These are phyloP conservation scores for Aphanomyces invadans DNA, from an alignment of 352 stramenopile genomes.

Conservation along the genomic window DNA sequence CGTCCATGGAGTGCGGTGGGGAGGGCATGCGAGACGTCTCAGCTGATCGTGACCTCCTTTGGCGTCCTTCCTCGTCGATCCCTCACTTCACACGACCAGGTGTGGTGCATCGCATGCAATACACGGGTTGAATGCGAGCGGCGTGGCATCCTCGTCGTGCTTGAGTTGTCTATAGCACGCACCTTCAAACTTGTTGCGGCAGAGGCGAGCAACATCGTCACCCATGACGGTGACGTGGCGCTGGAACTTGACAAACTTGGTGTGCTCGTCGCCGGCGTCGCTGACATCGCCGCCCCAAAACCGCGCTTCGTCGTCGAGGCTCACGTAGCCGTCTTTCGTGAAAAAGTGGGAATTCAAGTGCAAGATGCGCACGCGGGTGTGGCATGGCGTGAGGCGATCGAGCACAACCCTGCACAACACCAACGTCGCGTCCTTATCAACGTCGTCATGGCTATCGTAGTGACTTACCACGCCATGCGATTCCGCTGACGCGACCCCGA, in stretches of 20 bases:
- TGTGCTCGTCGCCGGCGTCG: background rate
- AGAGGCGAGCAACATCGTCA: background rate
- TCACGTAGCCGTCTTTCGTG: slow-evolving; percentile 9
- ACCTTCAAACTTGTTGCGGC: slow-evolving; percentile 13
- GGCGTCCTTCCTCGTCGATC: too few relatives aligned
- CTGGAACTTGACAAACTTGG: background rate
- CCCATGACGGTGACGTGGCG: background rate
- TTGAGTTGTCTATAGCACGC: background rate
- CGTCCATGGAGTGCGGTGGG: too few relatives aligned
- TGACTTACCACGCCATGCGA: slow-evolving; percentile 23
- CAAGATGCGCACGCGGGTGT: slow-evolving; percentile 6
- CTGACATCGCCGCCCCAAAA: slow-evolving; percentile 1
- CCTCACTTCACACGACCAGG: background rate
- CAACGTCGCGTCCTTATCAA: too few relatives aligned
- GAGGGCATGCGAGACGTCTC: too few relatives aligned
- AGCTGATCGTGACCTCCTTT: too few relatives aligned
- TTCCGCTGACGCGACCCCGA: slow-evolving; percentile 5
- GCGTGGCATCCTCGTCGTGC: background rate
- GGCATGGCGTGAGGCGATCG: background rate
- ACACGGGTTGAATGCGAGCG: background rate
- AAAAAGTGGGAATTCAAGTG: slow-evolving; percentile 20
- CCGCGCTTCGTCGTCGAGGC: slow-evolving; percentile 5
- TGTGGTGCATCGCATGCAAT: too few relatives aligned
- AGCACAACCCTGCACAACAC: slow-evolving; percentile 8
- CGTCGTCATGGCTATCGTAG: too few relatives aligned